phyloP scores from a whole-genome alignment of 176 grass and related monocot species.

The Phyllostachys edulis region DNA sequence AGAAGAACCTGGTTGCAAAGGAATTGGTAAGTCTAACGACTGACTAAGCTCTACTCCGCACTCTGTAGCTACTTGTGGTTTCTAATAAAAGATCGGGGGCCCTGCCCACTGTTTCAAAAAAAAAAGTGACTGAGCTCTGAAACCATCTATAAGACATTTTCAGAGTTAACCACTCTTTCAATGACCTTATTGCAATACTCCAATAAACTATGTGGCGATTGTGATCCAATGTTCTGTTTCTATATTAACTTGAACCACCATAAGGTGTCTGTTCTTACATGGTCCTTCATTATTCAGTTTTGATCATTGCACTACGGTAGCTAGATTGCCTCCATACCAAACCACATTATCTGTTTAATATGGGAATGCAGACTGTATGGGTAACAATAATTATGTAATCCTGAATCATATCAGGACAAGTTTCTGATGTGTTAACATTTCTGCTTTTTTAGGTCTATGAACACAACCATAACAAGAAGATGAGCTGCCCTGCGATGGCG shows the following conservation, averaged over 20 bases:
- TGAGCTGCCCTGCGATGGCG: conserved; percentile 70
- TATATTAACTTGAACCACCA: background rate
- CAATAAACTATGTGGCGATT: background rate
- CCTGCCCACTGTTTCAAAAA: no score
- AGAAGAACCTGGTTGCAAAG: conserved; percentile 73
- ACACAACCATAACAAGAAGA: conserved; percentile 71
- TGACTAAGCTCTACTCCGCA: background rate
- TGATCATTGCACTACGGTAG: background rate
- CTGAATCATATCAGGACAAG: background rate
- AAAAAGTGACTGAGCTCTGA: background rate
- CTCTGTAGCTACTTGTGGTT: no score
- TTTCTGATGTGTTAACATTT: conserved; percentile 12
- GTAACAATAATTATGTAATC: background rate
- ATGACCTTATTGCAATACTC: background rate
- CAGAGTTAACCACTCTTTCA: background rate
- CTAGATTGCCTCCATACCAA: background rate
- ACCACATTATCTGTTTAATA: background rate
- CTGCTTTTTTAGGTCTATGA: conserved; percentile 45
- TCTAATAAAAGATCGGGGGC: no score
- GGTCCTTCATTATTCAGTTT: background rate
- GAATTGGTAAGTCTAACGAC: conserved; percentile 54
- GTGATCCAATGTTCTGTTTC: background rate
- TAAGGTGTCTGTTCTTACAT: background rate
- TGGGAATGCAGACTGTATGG: background rate
- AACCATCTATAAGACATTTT: background rate